Evolutionary conservation across 306 rosid species (phyloP).

Genomic region (Vicia faba): DNA sequence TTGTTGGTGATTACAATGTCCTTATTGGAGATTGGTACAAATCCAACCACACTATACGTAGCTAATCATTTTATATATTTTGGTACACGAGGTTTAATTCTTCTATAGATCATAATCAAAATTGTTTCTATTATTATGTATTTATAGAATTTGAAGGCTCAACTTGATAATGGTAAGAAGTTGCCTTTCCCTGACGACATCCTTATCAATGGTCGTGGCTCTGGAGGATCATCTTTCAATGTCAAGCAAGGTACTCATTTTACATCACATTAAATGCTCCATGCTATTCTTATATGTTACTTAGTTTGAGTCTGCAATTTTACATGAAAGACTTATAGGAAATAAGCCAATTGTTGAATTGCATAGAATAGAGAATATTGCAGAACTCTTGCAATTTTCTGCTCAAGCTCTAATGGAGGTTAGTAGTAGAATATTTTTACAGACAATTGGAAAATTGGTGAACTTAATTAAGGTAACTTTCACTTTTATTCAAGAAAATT

Average conservation of each 20-base stretch:
- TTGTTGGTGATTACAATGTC: slow-evolving; percentile 78
- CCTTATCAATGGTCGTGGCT: slow-evolving; percentile 93
- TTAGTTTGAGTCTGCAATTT: slow-evolving; percentile 55
- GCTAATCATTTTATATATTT: background rate
- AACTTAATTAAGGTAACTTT: no score
- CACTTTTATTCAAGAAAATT: no score
- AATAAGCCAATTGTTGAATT: no score
- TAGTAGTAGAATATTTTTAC: no score
- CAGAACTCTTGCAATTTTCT: no score
- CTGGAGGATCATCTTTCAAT: slow-evolving; percentile 64
- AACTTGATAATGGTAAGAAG: slow-evolving; percentile 73
- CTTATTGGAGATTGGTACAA: slow-evolving; percentile 96
- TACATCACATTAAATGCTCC: no score
- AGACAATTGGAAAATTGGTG: no score
- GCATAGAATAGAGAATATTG: no score
- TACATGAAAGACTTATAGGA: no score
- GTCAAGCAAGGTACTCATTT: slow-evolving; percentile 80
- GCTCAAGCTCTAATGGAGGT: no score
- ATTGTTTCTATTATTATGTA: background rate
- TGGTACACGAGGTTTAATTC: no score
- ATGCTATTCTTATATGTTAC: background rate
- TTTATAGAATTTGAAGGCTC: slow-evolving; percentile 56
- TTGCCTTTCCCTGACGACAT: slow-evolving; percentile 81
- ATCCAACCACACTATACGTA: slow-evolving; percentile 79
- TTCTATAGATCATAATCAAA: background rate